Conservation (phyloP, 345 rosid species). For the Eucalyptus marginata region DNA sequence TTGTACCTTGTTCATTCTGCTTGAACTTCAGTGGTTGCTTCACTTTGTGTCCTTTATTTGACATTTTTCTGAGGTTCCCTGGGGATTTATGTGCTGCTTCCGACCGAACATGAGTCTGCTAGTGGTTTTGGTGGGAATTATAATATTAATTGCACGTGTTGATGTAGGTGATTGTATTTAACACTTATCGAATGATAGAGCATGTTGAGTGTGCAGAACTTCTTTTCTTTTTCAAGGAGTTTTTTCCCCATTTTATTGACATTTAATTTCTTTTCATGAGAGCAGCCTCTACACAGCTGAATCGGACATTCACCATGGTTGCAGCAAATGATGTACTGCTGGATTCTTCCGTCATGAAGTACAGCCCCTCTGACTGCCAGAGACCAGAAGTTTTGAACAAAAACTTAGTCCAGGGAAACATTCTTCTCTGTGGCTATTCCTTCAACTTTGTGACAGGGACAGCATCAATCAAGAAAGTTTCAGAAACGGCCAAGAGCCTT, state of each 20-base stretch:
- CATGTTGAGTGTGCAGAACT: neutral
- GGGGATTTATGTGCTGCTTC: neutral
- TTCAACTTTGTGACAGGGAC: conserved; percentile 93
- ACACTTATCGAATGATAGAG: neutral
- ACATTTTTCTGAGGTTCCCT: neutral
- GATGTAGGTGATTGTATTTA: neutral
- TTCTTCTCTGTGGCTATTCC: conserved; percentile 98
- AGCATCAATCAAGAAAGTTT: conserved; percentile 90
- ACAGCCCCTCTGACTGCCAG: conserved; percentile 93
- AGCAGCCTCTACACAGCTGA: conserved; percentile 81
- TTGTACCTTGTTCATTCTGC: neutral
- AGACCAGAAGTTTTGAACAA: conserved; percentile 82
- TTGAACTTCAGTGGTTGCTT: neutral
- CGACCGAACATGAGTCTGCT: neutral
- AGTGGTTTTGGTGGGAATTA: neutral
- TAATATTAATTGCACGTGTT: neutral
- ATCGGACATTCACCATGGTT: conserved; percentile 70
- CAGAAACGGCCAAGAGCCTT: conserved; percentile 86
- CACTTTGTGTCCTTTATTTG: neutral
- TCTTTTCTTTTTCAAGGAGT: neutral
- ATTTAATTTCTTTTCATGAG: neutral
- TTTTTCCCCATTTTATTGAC: neutral
- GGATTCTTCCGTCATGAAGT: conserved; percentile 61
- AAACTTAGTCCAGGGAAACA: conserved; percentile 77
- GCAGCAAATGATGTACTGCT: conserved; percentile 94